Evolutionary conservation across 2,329 filamentous ascomycete species (phyloP), one percentile per base, ranked within the genome.

Genomic region (Penicillium sp.): DNA sequence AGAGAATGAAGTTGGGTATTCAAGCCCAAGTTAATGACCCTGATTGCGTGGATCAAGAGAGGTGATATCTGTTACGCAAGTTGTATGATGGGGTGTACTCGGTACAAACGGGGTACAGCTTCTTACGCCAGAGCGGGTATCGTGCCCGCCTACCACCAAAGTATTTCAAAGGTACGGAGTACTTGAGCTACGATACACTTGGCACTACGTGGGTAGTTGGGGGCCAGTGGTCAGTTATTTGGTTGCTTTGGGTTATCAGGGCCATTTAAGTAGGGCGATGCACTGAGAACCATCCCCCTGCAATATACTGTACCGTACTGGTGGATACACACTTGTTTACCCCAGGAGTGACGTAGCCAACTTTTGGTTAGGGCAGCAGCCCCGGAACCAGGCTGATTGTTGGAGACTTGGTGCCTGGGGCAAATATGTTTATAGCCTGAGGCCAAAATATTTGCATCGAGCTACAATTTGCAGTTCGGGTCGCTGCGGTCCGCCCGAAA

Each of bases 341-440:
- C 59, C 59, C 58, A 41, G 61, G 53, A 65, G 67, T 72, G 69
- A 72, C 69, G 67, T 71, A 67, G 67, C 5, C 33, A 34, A 19
- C 40, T 44, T 48, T 44, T 48, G 52, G 55, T 56, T 57, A 47
- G 69, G 68, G 67, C 57, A 50, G 61, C 27, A 55, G 64, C 61
- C 67, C 65, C 63, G 31, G 33, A 49, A 23, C 29, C 29, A 29
- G 13, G 21, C 8, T 33, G 29, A 29, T 1, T 21, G n/a, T 19
- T 16, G 8, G 15, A 4, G 3, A 7, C 40, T 25, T 23, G 21
- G 16, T 50, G 71, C 70, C 72, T 72, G 51, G 68, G 67, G 68
- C 64, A 48, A 3, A 3, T 4, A 5, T 10, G 1, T 5, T 21
- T 0, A 2, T 1, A 21, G 10, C 48, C 48, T 50, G n/a, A 52